These are phyloP conservation scores for Halophytophthora batemanensis DNA, from an alignment of 352 stramenopile genomes.

Conservation along the genomic window DNA sequence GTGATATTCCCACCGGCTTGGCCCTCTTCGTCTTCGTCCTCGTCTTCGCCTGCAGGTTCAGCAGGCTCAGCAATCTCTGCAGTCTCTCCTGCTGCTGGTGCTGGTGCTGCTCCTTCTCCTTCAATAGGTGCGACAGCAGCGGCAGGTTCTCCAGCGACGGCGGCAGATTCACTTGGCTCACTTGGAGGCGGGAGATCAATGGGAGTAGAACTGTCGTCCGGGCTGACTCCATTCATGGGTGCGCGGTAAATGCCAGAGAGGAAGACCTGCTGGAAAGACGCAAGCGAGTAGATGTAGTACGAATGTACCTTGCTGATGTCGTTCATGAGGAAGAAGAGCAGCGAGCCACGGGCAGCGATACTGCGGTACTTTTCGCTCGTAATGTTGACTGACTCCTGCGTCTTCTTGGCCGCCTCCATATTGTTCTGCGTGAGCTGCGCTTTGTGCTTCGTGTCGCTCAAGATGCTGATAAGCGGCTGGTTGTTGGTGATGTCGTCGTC, in stretches of 20 bases:
- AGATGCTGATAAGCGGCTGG: constrained; percentile 93
- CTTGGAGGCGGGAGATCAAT: constrained; percentile 5
- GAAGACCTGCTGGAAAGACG: constrained; percentile 95
- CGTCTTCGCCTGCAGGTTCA: constrained; percentile 19
- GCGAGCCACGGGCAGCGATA: constrained; percentile 90
- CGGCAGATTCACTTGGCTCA: constrained; percentile 34
- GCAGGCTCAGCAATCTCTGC: constrained; percentile 14
- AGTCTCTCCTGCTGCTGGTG: constrained; percentile 11
- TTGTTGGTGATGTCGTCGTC: constrained; percentile 98
- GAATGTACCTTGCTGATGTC: constrained; percentile 96
- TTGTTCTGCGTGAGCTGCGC: constrained; percentile 90
- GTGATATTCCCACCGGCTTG: constrained; percentile 23
- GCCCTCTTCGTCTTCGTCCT: constrained; percentile 21
- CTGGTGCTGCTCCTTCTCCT: constrained; percentile 13
- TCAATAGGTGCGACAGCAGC: constrained; percentile 14
- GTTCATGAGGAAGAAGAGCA: constrained; percentile 98
- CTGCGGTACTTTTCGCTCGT: constrained; percentile 95
- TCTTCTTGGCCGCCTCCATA: constrained; percentile 91
- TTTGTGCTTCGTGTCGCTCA: constrained; percentile 96
- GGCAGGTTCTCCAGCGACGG: constrained; percentile 22
- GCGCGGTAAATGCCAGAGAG: constrained; percentile 93
- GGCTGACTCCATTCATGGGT: constrained; percentile 42
- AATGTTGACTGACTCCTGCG: constrained; percentile 90
- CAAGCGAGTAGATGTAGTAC: constrained; percentile 97
- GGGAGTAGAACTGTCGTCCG: constrained; percentile 6